phyloP scores from a whole-genome alignment of 208 protist genomes.

The Crithidia fasciculata region DNA sequence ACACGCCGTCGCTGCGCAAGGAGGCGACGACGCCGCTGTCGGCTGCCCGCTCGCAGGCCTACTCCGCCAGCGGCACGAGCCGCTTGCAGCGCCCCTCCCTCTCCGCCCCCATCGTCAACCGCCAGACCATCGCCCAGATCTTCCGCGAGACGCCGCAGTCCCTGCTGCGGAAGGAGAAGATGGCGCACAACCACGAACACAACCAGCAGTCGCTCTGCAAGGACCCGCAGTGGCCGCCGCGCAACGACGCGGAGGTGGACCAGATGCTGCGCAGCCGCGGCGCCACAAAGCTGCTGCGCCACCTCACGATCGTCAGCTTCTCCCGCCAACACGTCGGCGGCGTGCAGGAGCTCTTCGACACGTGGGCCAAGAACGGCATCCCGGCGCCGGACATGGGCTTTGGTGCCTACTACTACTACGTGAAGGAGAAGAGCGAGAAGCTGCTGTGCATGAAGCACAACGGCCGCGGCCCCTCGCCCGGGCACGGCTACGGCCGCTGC shows the following conservation, averaged over 20 bases:
- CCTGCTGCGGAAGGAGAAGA: slow-evolving; percentile 34
- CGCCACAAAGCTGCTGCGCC: slow-evolving; percentile 62
- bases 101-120: slow-evolving; percentile 45
- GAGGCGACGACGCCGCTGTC: slow-evolving; percentile 26
- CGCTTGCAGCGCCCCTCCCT: slow-evolving; percentile 44
- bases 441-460: slow-evolving; percentile 83
- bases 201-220: slow-evolving; percentile 29
- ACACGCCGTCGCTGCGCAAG: slow-evolving; percentile 34
- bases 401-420: slow-evolving; percentile 81
- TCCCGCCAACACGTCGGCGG: slow-evolving; percentile 51
- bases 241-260: slow-evolving; percentile 42
- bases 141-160: slow-evolving; percentile 69
- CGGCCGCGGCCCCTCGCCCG: slow-evolving; percentile 53
- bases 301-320: slow-evolving; percentile 69
- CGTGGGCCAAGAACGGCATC: slow-evolving; percentile 68
- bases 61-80: slow-evolving; percentile 17
- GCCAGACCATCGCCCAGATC: slow-evolving; percentile 41
- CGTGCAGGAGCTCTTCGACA: slow-evolving; percentile 65
- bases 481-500: slow-evolving; percentile 67
- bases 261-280: slow-evolving; percentile 39
- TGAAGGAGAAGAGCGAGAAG: slow-evolving; percentile 64
- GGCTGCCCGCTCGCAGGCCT: slow-evolving; percentile 25
- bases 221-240: slow-evolving; percentile 51
- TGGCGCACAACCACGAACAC: slow-evolving; percentile 35
- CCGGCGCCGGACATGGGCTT: slow-evolving; percentile 69